These are phyloP conservation scores for Dissophora globulifera DNA, from an alignment of 192 early-diverging fungal species.

Conservation along the genomic window DNA sequence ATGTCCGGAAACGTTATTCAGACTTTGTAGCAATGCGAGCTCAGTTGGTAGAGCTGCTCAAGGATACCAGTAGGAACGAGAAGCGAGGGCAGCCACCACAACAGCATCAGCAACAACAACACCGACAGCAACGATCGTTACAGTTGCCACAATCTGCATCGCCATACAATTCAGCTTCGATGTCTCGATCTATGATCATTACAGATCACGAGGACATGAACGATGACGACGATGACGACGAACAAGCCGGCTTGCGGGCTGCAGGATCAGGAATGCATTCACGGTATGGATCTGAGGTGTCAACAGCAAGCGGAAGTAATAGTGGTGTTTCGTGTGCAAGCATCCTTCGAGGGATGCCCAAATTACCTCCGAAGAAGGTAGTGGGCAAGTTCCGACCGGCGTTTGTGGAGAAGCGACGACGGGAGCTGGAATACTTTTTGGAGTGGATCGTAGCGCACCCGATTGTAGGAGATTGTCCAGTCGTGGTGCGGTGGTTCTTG, in stretches of 20 bases:
- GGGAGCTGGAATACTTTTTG: conserved; percentile 65
- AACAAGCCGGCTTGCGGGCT: too few species aligned
- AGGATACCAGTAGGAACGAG: background rate
- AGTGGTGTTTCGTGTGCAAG: background rate
- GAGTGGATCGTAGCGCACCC: conserved; percentile 64
- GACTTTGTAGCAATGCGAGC: conserved; percentile 60
- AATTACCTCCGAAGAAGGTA: conserved; percentile 62
- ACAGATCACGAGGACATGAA: too few species aligned
- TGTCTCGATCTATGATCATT: too few species aligned
- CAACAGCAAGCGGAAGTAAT: background rate
- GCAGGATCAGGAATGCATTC: too few species aligned
- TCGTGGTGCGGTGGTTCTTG: conserved; percentile 63
- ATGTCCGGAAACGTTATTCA: conserved; percentile 58
- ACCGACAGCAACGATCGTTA: too few species aligned
- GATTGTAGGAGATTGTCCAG: conserved; percentile 52
- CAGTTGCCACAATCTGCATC: too few species aligned
- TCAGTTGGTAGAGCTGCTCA: conserved; percentile 37
- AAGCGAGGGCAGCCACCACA: background rate
- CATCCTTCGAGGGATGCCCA: conserved; percentile 53
- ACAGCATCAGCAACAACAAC: background rate
- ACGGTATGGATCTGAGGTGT: background rate
- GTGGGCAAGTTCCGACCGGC: conserved; percentile 60
- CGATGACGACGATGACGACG: conserved; percentile 19
- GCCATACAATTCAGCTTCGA: too few species aligned
- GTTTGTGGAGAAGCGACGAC: conserved; percentile 60